Conservation (phyloP, 176 grass and related monocot species). For the Raddia guianensis region DNA sequence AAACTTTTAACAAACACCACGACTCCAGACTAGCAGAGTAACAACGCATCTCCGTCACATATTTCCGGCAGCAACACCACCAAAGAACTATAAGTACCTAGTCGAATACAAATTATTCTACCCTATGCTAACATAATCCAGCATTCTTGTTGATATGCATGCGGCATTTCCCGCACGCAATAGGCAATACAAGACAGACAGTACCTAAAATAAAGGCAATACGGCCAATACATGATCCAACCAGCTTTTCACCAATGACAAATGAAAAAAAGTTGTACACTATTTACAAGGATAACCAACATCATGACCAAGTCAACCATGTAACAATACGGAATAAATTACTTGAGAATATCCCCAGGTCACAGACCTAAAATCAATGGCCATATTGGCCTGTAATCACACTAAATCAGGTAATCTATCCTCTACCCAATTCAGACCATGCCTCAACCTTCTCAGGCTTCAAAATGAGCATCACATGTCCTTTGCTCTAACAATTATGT, state of each 20-base stretch:
- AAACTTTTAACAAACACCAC: not conserved
- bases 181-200: conserved; percentile 16
- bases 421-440: conserved; percentile 20
- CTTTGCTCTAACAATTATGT: not conserved
- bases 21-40: not conserved
- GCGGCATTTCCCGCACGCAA: not conserved
- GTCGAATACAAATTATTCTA: not conserved
- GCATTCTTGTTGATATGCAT: not conserved
- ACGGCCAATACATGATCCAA: conserved; percentile 17
- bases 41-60: not conserved
- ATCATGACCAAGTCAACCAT: conserved; percentile 31
- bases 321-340: conserved; percentile 35
- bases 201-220: not conserved
- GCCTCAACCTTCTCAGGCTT: conserved; percentile 17
- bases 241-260: conserved; percentile 9
- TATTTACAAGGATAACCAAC: conserved; percentile 51
- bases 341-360: conserved; percentile 40
- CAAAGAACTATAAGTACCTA: not conserved
- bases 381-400: conserved; percentile 41
- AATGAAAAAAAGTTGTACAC: conserved; percentile 29
- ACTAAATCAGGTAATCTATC: conserved; percentile 50
- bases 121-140: not conserved
- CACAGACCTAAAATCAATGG: conserved; percentile 59
- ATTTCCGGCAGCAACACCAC: not conserved
- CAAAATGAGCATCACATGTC: conserved; percentile 5